Evolutionary conservation across 306 rosid genomes (phyloP).

Genomic region (Purshia tridentata): DNA sequence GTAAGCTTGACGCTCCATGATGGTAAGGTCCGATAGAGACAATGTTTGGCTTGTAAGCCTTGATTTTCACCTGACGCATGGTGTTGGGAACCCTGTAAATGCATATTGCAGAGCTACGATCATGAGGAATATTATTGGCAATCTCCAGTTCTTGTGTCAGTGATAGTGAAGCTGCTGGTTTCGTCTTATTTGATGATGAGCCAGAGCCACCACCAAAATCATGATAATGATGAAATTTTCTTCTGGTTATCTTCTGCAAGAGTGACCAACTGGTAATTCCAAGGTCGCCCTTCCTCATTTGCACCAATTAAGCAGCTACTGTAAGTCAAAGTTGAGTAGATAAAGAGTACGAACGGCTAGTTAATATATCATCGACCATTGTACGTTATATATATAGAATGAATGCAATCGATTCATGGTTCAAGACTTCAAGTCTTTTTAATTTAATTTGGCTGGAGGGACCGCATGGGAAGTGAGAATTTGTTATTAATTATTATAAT

Average conservation of each 20-base stretch:
- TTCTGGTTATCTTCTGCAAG: neutral
- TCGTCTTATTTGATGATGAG: neutral
- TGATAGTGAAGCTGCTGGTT: neutral
- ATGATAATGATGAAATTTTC: neutral
- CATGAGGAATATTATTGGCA: neutral
- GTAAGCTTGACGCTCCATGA: neutral
- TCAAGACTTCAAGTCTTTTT: no score
- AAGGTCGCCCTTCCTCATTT: neutral
- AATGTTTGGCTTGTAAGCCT: conserved; percentile 17
- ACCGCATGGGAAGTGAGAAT: no score
- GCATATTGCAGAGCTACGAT: neutral
- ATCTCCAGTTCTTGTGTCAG: conserved; percentile 9
- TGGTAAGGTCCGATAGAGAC: conserved; percentile 18
- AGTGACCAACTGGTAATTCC: neutral
- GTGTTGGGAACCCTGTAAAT: conserved; percentile 15
- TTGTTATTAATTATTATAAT: no score
- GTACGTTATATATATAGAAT: no score
- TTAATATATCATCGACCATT: no score
- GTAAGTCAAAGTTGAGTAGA: no score
- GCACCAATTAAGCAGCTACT: no score
- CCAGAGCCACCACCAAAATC: neutral
- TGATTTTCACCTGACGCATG: neutral
- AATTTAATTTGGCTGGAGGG: no score
- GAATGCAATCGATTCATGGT: no score
- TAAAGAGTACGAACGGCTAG: no score